A percentile compares a stretch with the other conserved stretches of the same genome.
These are phyloP conservation scores for Alternaria atra DNA, from an alignment of 2,329 filamentous ascomycete species.

Conservation along the genomic window DNA sequence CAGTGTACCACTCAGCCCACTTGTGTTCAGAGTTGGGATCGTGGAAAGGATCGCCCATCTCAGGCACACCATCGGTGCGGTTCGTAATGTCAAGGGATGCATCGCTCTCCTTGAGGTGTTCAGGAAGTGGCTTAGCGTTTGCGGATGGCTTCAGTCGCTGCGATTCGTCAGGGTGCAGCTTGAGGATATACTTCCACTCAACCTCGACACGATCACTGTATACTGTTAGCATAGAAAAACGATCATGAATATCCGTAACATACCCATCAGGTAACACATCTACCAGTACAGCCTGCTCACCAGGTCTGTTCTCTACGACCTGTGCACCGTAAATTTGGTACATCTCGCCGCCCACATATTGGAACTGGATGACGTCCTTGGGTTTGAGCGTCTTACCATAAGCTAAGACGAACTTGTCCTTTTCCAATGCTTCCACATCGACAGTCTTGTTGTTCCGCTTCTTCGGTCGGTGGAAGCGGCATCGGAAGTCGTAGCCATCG, in stretches of 20 bases:
- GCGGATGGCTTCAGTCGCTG: slow-evolving; percentile 77
- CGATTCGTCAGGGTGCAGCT: slow-evolving; percentile 75
- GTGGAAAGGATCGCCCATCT: slow-evolving; percentile 58
- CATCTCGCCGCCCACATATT: slow-evolving; percentile 77
- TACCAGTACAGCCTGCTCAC: slow-evolving; percentile 79
- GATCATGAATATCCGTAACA: slow-evolving; percentile 45
- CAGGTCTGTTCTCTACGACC: slow-evolving; percentile 81
- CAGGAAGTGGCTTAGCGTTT: slow-evolving; percentile 75
- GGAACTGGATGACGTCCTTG: slow-evolving; percentile 85
- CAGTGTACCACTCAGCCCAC: slow-evolving; percentile 75
- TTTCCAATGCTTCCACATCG: slow-evolving; percentile 74
- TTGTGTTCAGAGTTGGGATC: slow-evolving; percentile 57
- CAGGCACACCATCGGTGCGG: slow-evolving; percentile 60
- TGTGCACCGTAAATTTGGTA: slow-evolving; percentile 91
- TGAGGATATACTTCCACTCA: slow-evolving; percentile 83
- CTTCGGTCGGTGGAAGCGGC: slow-evolving; percentile 91
- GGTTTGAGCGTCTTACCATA: slow-evolving; percentile 73
- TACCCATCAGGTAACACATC: slow-evolving; percentile 87
- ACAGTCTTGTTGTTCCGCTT: slow-evolving; percentile 83
- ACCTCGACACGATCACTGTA: slow-evolving; percentile 76
- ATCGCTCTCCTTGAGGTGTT: slow-evolving; percentile 58
- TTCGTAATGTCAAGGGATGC: slow-evolving; percentile 57
- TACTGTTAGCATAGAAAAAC: slow-evolving; percentile 21
- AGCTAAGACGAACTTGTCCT: slow-evolving; percentile 71
- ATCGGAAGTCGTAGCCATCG: slow-evolving; percentile 90